Conservation (phyloP, 1,284 basidiomycete species). For the Heimioporus punctisporus region DNA sequence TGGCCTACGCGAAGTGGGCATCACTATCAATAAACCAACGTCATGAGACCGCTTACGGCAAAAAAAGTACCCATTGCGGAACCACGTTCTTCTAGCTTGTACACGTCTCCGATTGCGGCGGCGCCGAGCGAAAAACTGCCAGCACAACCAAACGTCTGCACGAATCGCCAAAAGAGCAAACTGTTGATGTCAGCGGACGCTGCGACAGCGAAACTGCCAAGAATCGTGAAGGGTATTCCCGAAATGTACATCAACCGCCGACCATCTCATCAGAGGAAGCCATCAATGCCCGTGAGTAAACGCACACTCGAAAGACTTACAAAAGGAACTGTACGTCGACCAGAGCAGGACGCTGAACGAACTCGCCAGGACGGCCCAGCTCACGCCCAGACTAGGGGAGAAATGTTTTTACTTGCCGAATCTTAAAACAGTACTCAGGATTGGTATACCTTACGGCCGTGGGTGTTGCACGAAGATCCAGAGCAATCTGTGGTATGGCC, state of each 20-base stretch:
- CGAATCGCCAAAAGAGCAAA: slow-evolving; percentile 46
- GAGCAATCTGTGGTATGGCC: slow-evolving; percentile 45
- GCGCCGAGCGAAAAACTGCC: slow-evolving; percentile 45
- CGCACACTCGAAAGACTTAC: slow-evolving; percentile 16
- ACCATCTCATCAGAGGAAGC: slow-evolving; percentile 35
- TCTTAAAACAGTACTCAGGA: background rate
- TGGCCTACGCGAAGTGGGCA: slow-evolving; percentile 32
- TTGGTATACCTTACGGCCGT: slow-evolving; percentile 41
- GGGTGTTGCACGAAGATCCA: slow-evolving; percentile 40
- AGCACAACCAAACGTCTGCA: slow-evolving; percentile 47
- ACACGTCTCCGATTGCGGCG: slow-evolving; percentile 53
- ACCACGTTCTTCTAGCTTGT: slow-evolving; percentile 45
- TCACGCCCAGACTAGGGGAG: slow-evolving; percentile 24
- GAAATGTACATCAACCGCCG: slow-evolving; percentile 44
- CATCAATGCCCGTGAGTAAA: background rate
- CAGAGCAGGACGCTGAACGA: slow-evolving; percentile 28
- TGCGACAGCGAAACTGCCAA: slow-evolving; percentile 46
- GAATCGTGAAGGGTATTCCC: slow-evolving; percentile 46
- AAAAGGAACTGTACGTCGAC: slow-evolving; percentile 27
- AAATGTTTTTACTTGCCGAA: background rate
- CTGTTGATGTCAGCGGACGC: slow-evolving; percentile 33
- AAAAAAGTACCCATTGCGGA: slow-evolving; percentile 49
- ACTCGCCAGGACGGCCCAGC: slow-evolving; percentile 26
- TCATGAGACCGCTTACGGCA: slow-evolving; percentile 32
- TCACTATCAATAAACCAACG: background rate